A percentile compares a stretch with the other conserved stretches of the same genome.
phyloP scores from a whole-genome alignment of 208 protist genomes.

The Herpetomonas samuelpessoai region DNA sequence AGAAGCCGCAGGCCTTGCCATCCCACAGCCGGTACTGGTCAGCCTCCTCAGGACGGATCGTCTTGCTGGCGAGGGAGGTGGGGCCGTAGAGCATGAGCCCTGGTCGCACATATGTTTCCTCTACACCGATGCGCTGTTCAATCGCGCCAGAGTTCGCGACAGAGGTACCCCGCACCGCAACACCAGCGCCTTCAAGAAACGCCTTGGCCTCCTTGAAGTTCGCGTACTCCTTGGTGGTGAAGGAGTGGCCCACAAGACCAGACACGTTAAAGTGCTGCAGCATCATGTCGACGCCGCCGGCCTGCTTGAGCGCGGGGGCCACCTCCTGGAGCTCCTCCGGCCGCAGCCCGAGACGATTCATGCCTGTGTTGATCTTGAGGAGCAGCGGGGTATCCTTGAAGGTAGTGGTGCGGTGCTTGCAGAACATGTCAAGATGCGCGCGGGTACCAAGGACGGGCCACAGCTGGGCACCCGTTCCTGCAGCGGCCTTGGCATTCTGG shows the following conservation, averaged over 20 bases:
- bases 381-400: conserved; percentile 43
- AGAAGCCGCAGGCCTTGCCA: conserved; percentile 30
- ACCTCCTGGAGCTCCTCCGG: conserved; percentile 28
- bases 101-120: conserved; percentile 47
- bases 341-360: conserved; percentile 45
- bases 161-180: conserved; percentile 52
- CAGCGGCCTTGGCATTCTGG: conserved; percentile 31
- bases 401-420: conserved; percentile 19
- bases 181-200: conserved; percentile 27
- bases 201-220: conserved; percentile 34
- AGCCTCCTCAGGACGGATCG: conserved; percentile 20
- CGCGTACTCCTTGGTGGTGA: conserved; percentile 31
- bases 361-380: conserved; percentile 53
- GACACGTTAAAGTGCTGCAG: conserved; percentile 56
- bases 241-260: conserved; percentile 33
- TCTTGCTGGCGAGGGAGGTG: conserved; percentile 25
- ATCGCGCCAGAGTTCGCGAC: conserved; percentile 48
- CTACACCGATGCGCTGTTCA: conserved; percentile 34
- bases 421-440: conserved; percentile 38
- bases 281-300: conserved; percentile 37
- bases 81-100: conserved; percentile 54
- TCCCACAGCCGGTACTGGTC: conserved; percentile 32
- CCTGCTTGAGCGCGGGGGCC: conserved; percentile 31
- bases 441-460: conserved; percentile 30
- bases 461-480: conserved; percentile 19